Base-by-base conservation (phyloP, 345 rosid genomes). In the Ailanthus altissimus region DNA sequence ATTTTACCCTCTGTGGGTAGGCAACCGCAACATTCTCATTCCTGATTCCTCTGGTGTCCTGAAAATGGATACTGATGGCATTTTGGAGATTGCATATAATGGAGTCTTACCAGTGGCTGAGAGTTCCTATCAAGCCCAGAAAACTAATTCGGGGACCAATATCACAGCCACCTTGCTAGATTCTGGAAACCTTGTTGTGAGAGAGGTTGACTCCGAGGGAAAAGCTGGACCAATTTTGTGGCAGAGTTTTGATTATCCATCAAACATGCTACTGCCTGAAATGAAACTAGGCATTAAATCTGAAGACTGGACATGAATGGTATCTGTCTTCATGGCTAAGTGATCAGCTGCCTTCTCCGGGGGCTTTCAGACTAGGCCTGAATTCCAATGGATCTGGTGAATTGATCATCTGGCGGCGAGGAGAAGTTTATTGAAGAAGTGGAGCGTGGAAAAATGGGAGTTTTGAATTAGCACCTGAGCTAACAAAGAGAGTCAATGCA, bases 241-340 rank as follows among this genome's bases (percentile, higher is more conserved):
- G 91, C 89, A 91, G 72, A 88, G 92, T 75, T 90, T 88, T 73
- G 97, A 91, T 77, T 79, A 87, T 77, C 92, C 92, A 8, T 83
- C 84, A 12, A 87, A 82, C 61, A 75, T 78, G 2, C 73, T 90
- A 18, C 82, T 90, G 61, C 94, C 93, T 11, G 92, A 89, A 18
- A 91, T 91, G 97, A 90, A 86, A 83, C 82, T 91, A 42, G 91
- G 92, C 38, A n/a, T 74, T 85, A 61, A 85, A 87, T 75, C 56
- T 83, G 42, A 86, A 69, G 74, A 86, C 86, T 10, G 85, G 85
- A 21, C 72, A 82, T 38, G 90, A 86, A 72, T 81, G 87, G 80
- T 75, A 87, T 0, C 77, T 87, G 7, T 78, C 83, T 75, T 91
- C 94, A 20, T 85, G 92, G 94, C 58, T 80, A 67, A 83, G 86